Percentiles rank a stretch among this genome's conserved stretches.
Evolutionary conservation across 352 stramenopile genomes (phyloP).

Genomic region (Globisporangium middletonii): DNA sequence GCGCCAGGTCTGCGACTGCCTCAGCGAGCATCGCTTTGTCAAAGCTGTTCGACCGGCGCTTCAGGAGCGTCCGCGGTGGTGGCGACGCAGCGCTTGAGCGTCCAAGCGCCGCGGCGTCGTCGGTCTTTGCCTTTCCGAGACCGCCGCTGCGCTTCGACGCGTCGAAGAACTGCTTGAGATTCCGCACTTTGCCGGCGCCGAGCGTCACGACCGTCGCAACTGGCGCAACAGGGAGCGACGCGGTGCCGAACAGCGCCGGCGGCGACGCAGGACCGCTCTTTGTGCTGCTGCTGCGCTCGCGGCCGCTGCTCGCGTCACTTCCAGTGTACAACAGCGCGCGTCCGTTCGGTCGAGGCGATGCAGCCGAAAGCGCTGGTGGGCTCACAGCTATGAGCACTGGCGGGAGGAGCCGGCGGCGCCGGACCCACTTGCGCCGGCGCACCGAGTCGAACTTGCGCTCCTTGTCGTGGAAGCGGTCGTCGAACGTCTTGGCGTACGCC

Average conservation of each 20-base stretch:
- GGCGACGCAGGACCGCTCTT: not conserved
- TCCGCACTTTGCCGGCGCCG: constrained; percentile 27
- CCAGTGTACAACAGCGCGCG: not conserved
- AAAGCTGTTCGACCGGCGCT: constrained; percentile 36
- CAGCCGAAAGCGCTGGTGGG: not conserved
- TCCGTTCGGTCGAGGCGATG: not conserved
- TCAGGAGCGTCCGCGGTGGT: constrained; percentile 17
- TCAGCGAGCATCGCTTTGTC: constrained; percentile 29
- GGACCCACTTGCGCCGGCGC: constrained; percentile 58
- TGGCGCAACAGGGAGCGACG: constrained; percentile 14
- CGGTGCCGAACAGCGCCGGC: constrained; percentile 11
- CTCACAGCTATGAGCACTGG: constrained; percentile 26
- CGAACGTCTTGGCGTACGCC: constrained; percentile 67
- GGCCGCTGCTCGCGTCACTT: not conserved
- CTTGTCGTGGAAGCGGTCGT: constrained; percentile 69
- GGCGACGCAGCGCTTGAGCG: not conserved
- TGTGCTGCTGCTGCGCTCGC: not conserved
- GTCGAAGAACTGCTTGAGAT: constrained; percentile 31
- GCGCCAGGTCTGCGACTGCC: constrained; percentile 18
- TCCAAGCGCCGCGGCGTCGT: constrained; percentile 17
- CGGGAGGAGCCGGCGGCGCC: constrained; percentile 48
- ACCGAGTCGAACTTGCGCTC: constrained; percentile 74
- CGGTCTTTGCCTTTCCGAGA: constrained; percentile 20
- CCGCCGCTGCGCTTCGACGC: constrained; percentile 7
- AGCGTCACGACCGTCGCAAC: constrained; percentile 15